phyloP scores from a whole-genome alignment of 208 protist genomes.

The Leishmania arabica region DNA sequence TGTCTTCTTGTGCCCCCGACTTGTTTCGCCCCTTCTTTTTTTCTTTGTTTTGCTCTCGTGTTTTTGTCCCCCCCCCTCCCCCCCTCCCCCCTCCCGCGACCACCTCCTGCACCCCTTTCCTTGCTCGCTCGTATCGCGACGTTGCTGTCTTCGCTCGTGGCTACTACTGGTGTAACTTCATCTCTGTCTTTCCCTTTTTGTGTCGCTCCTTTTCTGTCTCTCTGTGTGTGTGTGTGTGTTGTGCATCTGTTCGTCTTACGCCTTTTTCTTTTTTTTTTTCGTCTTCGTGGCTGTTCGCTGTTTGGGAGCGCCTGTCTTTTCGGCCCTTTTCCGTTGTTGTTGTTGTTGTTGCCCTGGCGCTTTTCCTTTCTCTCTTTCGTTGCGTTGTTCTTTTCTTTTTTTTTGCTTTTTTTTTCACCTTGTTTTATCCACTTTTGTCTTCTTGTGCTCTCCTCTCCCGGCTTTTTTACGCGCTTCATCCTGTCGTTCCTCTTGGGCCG shows the following conservation, averaged over 20 bases:
- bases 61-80: too few species aligned
- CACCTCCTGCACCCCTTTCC: not conserved
- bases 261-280: not conserved
- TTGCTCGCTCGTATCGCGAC: not conserved
- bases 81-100: not conserved
- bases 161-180: not conserved
- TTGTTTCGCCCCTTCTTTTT: not conserved
- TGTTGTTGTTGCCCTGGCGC: not conserved
- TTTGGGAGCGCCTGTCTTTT: not conserved
- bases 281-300: not conserved
- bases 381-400: not conserved
- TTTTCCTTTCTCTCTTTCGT: not conserved
- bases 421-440: not conserved
- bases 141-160: not conserved
- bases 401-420: not conserved
- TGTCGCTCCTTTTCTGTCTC: not conserved
- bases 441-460: not conserved
- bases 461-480: not conserved
- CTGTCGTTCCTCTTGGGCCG: not conserved
- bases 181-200: not conserved
- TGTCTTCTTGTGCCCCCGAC: not conserved
- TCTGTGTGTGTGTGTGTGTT: not conserved
- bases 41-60: not conserved
- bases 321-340: not conserved
- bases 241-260: not conserved